Conservation (phyloP, 2,329 filamentous ascomycete species). For the Talaromyces islandicus region DNA sequence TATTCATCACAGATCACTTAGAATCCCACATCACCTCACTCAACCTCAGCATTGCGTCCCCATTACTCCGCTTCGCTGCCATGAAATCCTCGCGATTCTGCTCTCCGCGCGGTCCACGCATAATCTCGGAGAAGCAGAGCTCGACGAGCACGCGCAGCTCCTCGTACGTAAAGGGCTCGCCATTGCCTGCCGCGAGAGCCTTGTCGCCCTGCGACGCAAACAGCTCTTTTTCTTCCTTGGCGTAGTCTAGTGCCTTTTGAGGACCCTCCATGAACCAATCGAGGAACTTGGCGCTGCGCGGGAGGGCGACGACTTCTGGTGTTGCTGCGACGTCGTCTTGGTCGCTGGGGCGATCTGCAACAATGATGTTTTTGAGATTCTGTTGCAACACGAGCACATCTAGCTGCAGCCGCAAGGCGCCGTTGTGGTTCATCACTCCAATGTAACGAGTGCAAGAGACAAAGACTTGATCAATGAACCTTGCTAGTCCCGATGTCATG, state of each 20-base stretch:
- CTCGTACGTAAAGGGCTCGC: constrained; percentile 40
- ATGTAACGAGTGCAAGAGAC: constrained; percentile 66
- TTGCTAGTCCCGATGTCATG: constrained; percentile 68
- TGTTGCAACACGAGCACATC: constrained; percentile 95
- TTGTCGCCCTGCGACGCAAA: constrained; percentile 29
- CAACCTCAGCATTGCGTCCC: constrained; percentile 38
- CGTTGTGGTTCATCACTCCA: constrained; percentile 75
- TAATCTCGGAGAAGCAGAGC: constrained; percentile 40
- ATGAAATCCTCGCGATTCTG: constrained; percentile 42
- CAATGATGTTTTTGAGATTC: constrained; percentile 83
- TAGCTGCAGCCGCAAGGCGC: constrained; percentile 81
- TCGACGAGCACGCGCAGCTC: constrained; percentile 41
- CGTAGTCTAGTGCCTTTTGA: constrained; percentile 38
- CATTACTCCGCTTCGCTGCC: constrained; percentile 40
- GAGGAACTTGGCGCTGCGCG: constrained; percentile 40
- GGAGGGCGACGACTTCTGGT: constrained; percentile 35
- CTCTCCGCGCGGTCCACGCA: constrained; percentile 34
- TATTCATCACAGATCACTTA: constrained; percentile 14
- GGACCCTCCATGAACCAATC: constrained; percentile 44
- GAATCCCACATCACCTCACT: constrained; percentile 46
- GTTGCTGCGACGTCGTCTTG: constrained; percentile 11
- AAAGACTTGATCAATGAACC: constrained; percentile 73
- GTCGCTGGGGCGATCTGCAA: constrained; percentile 16
- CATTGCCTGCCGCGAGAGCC: constrained; percentile 31
- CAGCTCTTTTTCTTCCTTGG: constrained; percentile 38